Base-by-base conservation (phyloP, 2,329 filamentous ascomycete species). In the Xylaria sp. region DNA sequence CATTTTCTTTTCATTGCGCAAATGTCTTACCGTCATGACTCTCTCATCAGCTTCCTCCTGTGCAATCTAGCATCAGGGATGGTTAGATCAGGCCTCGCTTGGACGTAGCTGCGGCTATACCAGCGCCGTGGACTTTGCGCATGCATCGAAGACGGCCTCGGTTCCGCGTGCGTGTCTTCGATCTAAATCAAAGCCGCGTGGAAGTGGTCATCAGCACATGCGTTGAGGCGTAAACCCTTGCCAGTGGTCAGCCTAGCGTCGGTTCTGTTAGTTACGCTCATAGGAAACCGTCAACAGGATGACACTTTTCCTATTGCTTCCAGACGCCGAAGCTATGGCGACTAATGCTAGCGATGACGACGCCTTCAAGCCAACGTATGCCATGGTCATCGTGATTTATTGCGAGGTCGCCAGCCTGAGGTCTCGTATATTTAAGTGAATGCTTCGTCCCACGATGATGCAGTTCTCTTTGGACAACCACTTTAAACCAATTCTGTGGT, bases 151-250 rank as follows among this genome's bases (percentile, higher is more conserved):
- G 11, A 47, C 1, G 11, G 8, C 21, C 5, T 51, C 38, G 28
- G 25, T 50, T 35, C 17, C 25, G 35, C 52, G 11, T 7, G 43
- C 51, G 28, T 33, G 52, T 25, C 35, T 52, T 50, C 28, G 47
- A 25, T 52, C 62, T 56, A 52, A 49, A 56, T 58, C 51, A 23
- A 58, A 53, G 62, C 53, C 62, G 62, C 62, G 62, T 59, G 59
- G 54, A 61, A 35, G 12, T 40, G 46, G 50, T 65, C 62, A 57
- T 62, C 28, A 17, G 54, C 31, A 37, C 40, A 40, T 58, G 37
- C 38, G 31, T 19, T 33, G 58, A 62, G 58, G 55, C 55, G 58
- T 58, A 51, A 37, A 45, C 59, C 17, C 35, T 25, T 42, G 50
- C 14, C 58, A 37, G 21, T 58, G 43, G 28, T 47, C 49, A n/a